Evolutionary conservation across 257 asterid species (phyloP), one percentile per base, ranked within the genome.

Genomic region (Solanum etuberosum): DNA sequence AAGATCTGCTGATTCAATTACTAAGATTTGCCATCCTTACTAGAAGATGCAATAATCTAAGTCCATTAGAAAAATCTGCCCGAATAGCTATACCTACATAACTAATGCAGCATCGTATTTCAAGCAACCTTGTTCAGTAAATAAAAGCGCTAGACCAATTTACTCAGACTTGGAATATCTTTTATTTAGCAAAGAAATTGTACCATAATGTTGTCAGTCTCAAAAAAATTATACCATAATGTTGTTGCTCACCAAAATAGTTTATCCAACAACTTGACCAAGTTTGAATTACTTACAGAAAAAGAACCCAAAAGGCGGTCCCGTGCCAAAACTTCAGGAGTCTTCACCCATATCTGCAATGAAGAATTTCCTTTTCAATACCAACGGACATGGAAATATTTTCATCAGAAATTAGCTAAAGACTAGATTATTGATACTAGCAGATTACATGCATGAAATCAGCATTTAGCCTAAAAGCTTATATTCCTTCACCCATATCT

Each of bases 301-400:
- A 93, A 96, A 80, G 99, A 95, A 63, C 98, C 99, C 38, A 96
- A 92, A 84, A 96, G 96, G 80, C 99, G 91, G 86, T 96, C 99
- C 20, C 98, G 98, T 83, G 99, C 98, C 93, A 97, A 91, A 85
- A 94, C 95, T 94, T 97, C 95, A 63, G 98, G 98, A 88, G 95
- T 95, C 86, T 97, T 97, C 91, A 97, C 97, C 99, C 99, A 97
- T 86, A 94, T 89, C 99, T 95, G 96, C 76, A 43, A 25, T 88
- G 35, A 86, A 88, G 83, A 84, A 23, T 59, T 73, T 9, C 35
- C 9, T 77, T 51, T 51, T 31, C 72, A 83, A 46, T 11, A 54
- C 65, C 83, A 21, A 11, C 4, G 23, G 59, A 15, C 5, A 13
- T 59, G 15, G 40, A 84, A 85, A 73, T 70, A 21, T 57, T 78